phyloP scores from a whole-genome alignment of 495 filamentous ascomycete genomes.

The Penicillium lividum region DNA sequence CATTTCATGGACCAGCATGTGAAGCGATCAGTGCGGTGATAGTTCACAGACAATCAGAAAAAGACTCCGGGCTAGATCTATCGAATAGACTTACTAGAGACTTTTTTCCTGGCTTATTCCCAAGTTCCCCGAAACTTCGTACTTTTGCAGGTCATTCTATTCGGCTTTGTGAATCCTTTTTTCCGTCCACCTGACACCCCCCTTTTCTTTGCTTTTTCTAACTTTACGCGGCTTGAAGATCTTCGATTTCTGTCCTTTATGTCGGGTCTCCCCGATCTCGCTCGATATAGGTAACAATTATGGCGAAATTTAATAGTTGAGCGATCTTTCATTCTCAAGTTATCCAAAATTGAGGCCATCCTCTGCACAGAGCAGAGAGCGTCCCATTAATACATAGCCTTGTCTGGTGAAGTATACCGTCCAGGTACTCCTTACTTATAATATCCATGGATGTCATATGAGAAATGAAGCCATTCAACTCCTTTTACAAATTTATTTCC shows the following conservation, averaged over 20 bases:
- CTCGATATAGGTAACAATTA: not conserved
- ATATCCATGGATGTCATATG: not conserved
- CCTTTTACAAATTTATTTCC: not conserved
- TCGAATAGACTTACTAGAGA: not conserved
- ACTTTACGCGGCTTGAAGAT: constrained; percentile 6
- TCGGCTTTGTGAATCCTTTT: constrained; percentile 3
- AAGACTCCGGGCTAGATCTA: constrained; percentile 4
- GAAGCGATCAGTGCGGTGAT: constrained; percentile 27
- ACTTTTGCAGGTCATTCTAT: constrained; percentile 2
- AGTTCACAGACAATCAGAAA: not conserved
- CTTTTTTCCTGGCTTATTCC: not conserved
- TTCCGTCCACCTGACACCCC: constrained; percentile 17
- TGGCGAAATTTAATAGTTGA: not conserved
- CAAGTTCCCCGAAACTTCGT: not conserved
- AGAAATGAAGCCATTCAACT: not conserved
- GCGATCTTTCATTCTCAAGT: too few species aligned
- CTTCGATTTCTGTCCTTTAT: constrained; percentile 9
- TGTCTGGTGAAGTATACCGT: too few species aligned
- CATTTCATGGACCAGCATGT: constrained; percentile 28
- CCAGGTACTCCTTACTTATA: too few species aligned
- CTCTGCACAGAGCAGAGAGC: too few species aligned
- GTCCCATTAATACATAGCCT: too few species aligned
- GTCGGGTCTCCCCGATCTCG: constrained; percentile 11
- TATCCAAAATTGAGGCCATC: too few species aligned
- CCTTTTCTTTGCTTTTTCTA: constrained; percentile 4